phyloP scores from a whole-genome alignment of 495 filamentous ascomycete genomes.

The Oidiodendron maius region DNA sequence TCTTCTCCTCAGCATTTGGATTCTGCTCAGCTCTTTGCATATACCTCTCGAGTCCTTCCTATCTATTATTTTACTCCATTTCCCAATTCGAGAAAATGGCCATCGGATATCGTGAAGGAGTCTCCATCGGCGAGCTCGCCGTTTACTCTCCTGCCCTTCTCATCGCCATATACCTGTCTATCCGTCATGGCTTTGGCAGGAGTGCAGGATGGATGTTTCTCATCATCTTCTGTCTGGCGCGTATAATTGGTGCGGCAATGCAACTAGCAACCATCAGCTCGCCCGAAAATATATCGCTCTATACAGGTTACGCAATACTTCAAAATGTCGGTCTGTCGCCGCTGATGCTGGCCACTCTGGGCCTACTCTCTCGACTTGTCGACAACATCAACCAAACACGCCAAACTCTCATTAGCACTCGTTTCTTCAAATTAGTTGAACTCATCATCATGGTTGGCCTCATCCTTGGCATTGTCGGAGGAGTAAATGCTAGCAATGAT shows the following conservation, averaged over 20 bases:
- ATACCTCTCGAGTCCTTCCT: no score
- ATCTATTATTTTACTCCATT: no score
- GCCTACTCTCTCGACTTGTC: conserved; percentile 20
- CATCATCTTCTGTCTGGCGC: conserved; percentile 29
- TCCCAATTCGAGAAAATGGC: no score
- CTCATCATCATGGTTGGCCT: conserved; percentile 19
- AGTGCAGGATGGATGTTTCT: conserved; percentile 33
- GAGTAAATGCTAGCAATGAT: conserved; percentile 12
- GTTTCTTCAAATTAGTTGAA: conserved; percentile 17
- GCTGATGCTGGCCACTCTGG: conserved; percentile 18
- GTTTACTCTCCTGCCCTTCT: conserved; percentile 31
- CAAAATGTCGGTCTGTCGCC: conserved; percentile 23
- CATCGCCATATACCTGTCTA: conserved; percentile 27
- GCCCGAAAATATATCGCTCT: conserved; percentile 17
- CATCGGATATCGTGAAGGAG: conserved; percentile 24
- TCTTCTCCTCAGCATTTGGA: no score
- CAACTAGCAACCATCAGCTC: conserved; percentile 32
- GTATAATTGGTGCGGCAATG: conserved; percentile 31
- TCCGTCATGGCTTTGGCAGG: conserved; percentile 33
- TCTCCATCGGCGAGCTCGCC: conserved; percentile 32
- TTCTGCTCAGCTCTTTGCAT: no score
- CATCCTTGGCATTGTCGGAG: conserved; percentile 26
- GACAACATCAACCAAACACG: conserved; percentile 14
- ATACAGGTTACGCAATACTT: conserved; percentile 19
- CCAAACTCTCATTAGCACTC: conserved; percentile 9